phyloP scores from a whole-genome alignment of 306 rosid species.

The Inga oerstediana region DNA sequence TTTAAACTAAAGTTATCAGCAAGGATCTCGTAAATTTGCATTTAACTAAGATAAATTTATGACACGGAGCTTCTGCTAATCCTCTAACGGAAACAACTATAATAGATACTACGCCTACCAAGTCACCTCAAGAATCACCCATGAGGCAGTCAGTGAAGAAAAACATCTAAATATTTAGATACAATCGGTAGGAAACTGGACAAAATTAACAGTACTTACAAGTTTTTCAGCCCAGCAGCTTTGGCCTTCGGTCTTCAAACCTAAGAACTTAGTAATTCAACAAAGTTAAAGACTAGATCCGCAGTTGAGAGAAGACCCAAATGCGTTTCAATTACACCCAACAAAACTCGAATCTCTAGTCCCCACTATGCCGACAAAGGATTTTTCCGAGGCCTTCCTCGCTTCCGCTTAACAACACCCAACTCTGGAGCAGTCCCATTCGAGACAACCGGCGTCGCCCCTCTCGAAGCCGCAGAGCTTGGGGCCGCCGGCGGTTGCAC shows the following conservation, averaged over 20 bases:
- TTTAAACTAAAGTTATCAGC: not conserved
- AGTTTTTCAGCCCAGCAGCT: constrained; percentile 7
- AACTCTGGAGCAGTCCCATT: constrained; percentile 34
- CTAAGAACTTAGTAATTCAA: not conserved
- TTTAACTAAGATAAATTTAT: constrained; percentile 1
- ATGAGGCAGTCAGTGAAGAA: constrained; percentile 24
- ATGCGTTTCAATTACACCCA: not conserved
- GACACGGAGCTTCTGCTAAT: constrained; percentile 25
- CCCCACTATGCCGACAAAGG: constrained; percentile 11
- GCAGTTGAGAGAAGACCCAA: not conserved
- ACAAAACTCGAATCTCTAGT: not conserved
- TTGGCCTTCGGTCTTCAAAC: not conserved
- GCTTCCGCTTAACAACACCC: constrained; percentile 40
- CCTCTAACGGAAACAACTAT: constrained; percentile 30
- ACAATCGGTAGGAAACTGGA: constrained; percentile 9
- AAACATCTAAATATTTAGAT: constrained; percentile 34
- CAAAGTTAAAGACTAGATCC: not conserved
- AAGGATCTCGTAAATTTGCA: constrained; percentile 29
- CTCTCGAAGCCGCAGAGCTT: not conserved
- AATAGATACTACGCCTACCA: constrained; percentile 9
- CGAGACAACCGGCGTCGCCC: not conserved
- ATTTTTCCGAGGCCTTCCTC: constrained; percentile 81
- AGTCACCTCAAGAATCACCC: constrained; percentile 19
- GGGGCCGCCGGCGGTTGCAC: not conserved
- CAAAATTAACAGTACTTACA: constrained; percentile 31